Conservation (phyloP, 805 yeast species). For the Novakomyces olei region DNA sequence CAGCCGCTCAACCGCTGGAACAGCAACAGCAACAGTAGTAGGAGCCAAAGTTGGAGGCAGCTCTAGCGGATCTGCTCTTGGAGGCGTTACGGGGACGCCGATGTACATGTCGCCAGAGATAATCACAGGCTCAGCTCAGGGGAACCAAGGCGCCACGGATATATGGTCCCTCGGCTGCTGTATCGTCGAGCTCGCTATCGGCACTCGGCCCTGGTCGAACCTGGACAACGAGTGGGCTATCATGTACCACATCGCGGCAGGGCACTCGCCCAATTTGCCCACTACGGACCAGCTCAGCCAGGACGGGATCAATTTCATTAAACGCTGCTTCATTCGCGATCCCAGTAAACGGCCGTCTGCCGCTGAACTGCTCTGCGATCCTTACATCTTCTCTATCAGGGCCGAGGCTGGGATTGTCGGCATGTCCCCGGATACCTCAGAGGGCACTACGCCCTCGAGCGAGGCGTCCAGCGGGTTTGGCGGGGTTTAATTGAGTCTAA, state of each 20-base stretch:
- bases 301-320: constrained; percentile 48
- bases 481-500: too few species aligned
- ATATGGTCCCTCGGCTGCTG: constrained; percentile 97
- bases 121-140: constrained; percentile 50
- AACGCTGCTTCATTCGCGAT: constrained; percentile 58
- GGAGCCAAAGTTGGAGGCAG: constrained; percentile 10
- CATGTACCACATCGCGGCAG: constrained; percentile 95
- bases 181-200: constrained; percentile 88
- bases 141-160: constrained; percentile 48
- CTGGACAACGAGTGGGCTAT: constrained; percentile 95
- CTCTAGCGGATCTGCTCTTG: constrained; percentile 20
- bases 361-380: constrained; percentile 61
- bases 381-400: constrained; percentile 38
- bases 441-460: too few species aligned
- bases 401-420: too few species aligned
- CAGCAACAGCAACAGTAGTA: not conserved
- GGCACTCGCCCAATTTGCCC: constrained; percentile 76
- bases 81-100: constrained; percentile 72
- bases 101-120: constrained; percentile 99
- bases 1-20: constrained; percentile 15
- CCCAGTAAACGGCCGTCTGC: constrained; percentile 68
- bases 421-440: too few species aligned
- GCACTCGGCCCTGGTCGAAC: constrained; percentile 89
- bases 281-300: constrained; percentile 51
- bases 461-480: too few species aligned